Conservation (phyloP, 192 early-diverging fungal genomes). For the Coemansia sp. region DNA sequence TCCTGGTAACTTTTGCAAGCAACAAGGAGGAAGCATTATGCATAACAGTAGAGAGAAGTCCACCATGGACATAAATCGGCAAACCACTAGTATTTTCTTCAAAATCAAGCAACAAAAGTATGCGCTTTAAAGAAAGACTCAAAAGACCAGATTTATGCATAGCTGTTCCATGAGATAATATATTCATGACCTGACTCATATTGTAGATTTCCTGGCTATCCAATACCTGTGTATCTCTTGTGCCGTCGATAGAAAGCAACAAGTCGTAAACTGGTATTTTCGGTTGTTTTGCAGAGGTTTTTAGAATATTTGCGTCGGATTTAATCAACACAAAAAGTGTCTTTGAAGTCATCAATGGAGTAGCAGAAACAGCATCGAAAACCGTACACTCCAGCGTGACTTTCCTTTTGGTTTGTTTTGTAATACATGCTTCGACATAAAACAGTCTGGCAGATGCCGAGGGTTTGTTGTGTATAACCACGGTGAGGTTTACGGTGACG, state of each 20-base stretch:
- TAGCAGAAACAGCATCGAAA: slow-evolving; percentile 18
- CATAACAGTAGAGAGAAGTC: slow-evolving; percentile 24
- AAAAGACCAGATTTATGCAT: slow-evolving; percentile 8
- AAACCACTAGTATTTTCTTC: slow-evolving; percentile 9
- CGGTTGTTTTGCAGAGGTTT: not conserved
- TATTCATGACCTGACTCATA: slow-evolving; percentile 24
- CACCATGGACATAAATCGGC: slow-evolving; percentile 31
- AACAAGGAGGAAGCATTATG: slow-evolving; percentile 20
- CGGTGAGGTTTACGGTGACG: slow-evolving; percentile 31
- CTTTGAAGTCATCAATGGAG: no score
- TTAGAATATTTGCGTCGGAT: not conserved
- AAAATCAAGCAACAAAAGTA: slow-evolving; percentile 15
- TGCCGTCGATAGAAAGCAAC: no score
- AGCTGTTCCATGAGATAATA: slow-evolving; percentile 7
- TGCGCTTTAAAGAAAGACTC: not conserved
- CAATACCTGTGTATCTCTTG: no score
- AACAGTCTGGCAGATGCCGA: slow-evolving; percentile 7
- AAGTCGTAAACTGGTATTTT: no score
- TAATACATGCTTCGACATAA: slow-evolving; percentile 30
- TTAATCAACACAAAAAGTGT: no score
- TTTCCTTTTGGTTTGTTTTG: slow-evolving; percentile 12
- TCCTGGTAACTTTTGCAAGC: not conserved
- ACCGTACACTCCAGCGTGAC: slow-evolving; percentile 15
- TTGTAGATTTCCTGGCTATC: no score
- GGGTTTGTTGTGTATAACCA: not conserved